Evolutionary conservation across 768 basidiomycete species (phyloP), one percentile per base, ranked within the genome.

Genomic region (Punctularia strigosozonata): DNA sequence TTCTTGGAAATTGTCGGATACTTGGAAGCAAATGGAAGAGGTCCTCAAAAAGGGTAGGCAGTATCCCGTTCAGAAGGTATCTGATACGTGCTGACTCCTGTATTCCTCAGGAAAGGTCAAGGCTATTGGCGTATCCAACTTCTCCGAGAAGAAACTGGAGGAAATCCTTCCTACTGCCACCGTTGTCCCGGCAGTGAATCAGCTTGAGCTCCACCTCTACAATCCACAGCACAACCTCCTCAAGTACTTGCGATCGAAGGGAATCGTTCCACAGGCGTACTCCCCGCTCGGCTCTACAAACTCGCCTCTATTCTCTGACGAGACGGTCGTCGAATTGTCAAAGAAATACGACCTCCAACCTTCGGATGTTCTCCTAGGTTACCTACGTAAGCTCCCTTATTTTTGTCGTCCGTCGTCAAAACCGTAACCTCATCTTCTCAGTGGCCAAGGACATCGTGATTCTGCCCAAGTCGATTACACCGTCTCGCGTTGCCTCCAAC

Each of bases 21-120:
- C 89, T 12, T 90, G 88, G 86, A 75, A 72, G 49, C 76, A 81
- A 55, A 80, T 91, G 80, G 88, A 90, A 55, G 74, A 62, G 7
- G 46, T 88, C 22, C 56, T 75, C 43, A 73, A 72, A 55, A 78
- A 73, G 50, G 83, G 81, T 56, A 53, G 61, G 39, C 23, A 35
- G 15, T 13, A 23, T 34, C 21, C 17, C 8, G n/a, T n/a, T 13
- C 7, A 20, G 25, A 63, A 39, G 52, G 43, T 40, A 34, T 31
- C 25, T 31, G 7, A 24, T 19, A n/a, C 10, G 38, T 18, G 38
- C 23, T 44, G 21, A 36, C 47, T 48, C 38, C 24, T n/a, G 2
- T 26, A 35, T 25, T 34, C 40, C n/a, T 40, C 40, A 78, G 77
- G 78, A 48, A 83, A 80, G 57, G 75, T 77, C 45, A 60, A 52